Evolutionary conservation across 2,329 filamentous ascomycete species (phyloP).

Genomic region (Fusarium graminum): DNA sequence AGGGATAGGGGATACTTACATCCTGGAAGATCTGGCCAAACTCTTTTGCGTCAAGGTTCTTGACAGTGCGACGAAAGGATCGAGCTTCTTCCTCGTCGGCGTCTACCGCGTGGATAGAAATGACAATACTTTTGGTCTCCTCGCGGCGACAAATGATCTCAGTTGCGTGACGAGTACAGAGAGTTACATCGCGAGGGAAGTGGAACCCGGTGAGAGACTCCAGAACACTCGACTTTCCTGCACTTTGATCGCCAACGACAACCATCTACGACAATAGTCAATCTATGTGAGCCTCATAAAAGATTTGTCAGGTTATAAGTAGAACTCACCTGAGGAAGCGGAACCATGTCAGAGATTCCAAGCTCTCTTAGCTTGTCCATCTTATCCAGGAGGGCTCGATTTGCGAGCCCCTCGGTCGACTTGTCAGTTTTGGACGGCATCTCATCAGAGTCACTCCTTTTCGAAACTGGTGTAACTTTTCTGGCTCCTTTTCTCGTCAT

Average conservation of each 20-base stretch:
- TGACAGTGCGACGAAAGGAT: slow-evolving; percentile 49
- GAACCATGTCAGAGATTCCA: slow-evolving; percentile 54
- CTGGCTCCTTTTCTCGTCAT: background rate
- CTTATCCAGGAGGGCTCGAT: slow-evolving; percentile 50
- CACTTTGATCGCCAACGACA: slow-evolving; percentile 87
- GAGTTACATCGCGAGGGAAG: slow-evolving; percentile 59
- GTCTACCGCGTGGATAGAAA: slow-evolving; percentile 56
- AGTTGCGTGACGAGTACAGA: slow-evolving; percentile 65
- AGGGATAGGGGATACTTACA: slow-evolving; percentile 43
- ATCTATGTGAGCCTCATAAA: background rate
- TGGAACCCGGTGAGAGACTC: slow-evolving; percentile 70
- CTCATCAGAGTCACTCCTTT: background rate
- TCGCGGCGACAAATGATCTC: slow-evolving; percentile 61
- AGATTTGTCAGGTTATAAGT: accelerated
- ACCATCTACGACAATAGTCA: slow-evolving; percentile 70
- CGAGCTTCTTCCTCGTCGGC: slow-evolving; percentile 24
- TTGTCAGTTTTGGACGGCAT: background rate
- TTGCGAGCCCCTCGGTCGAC: slow-evolving; percentile 33
- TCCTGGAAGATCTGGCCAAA: slow-evolving; percentile 58
- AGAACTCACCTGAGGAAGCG: slow-evolving; percentile 66
- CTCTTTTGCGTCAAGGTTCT: slow-evolving; percentile 43
- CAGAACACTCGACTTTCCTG: slow-evolving; percentile 86
- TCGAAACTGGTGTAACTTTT: background rate
- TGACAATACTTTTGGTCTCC: slow-evolving; percentile 49
- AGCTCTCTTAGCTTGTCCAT: slow-evolving; percentile 60